Evolutionary conservation across 1,139 yeast genomes (phyloP), one percentile per base, ranked within the genome.

Genomic region (Kodamaea sp.): DNA sequence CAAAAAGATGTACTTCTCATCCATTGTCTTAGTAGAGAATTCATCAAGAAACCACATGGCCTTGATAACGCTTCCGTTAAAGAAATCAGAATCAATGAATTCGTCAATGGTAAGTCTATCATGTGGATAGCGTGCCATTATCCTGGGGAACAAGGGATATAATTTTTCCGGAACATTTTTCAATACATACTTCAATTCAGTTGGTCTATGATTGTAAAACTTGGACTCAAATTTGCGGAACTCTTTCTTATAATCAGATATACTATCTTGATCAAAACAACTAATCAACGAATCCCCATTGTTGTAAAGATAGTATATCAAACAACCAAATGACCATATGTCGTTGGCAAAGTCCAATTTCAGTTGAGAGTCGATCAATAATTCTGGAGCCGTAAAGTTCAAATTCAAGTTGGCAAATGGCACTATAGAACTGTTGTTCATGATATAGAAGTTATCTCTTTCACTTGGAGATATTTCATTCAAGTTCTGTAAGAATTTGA

Each of bases 31-130:
- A 1, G 96, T 87, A 7, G 90, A 78, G 44, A 87, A 82, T 41
- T 87, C 95, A 54, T 90, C 97, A 31, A 92, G 60, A 50, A 85
- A 83, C 59, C 84, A 78, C 69, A 92, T 73, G 3, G 95, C 83
- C 52, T 86, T 83, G 35, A 92, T 80, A 34, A 90, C 64, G 35
- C 92, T 86, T 42, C 90, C 94, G 58, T 87, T 85, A 56, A 85
- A 86, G 44, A 64, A 75, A 26, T 73, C 78, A 14, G 78, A 76
- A 26, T 66, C 71, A 8, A 71, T 57, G 64, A 83, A 55, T 55
- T 73, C 70, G 58, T 78, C 72, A 51, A 78, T 56, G 43, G 76
- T 51, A 38, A 72, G 38, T 61, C 74, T 47, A 59, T 71, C 70
- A 35, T 61, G 56, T 7, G 73, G 63, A 47, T 67, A 60, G 50